These are phyloP conservation scores for Saturnispora gosingensis DNA, from an alignment of 805 yeast species.

Conservation along the genomic window DNA sequence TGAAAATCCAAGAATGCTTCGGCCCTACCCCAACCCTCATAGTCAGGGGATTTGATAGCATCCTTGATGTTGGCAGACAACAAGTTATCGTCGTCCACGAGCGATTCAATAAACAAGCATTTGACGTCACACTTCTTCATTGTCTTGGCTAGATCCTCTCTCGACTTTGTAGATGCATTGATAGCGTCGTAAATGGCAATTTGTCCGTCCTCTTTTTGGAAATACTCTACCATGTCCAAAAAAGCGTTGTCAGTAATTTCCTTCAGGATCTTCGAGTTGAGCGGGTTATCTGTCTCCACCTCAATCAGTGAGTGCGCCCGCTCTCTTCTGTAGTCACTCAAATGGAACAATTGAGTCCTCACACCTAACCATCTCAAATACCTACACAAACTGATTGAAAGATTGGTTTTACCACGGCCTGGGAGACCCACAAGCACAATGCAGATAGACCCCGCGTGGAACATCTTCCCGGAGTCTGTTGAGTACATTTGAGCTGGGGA, in stretches of 20 bases:
- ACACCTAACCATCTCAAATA: slow-evolving; percentile 96
- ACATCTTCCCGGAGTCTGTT: slow-evolving; percentile 84
- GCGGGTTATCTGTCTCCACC: slow-evolving; percentile 56
- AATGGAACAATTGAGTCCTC: slow-evolving; percentile 80
- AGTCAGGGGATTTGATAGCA: slow-evolving; percentile 84
- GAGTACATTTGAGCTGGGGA: slow-evolving; percentile 91
- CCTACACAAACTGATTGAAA: slow-evolving; percentile 84
- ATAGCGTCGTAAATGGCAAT: slow-evolving; percentile 95
- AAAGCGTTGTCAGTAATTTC: slow-evolving; percentile 55
- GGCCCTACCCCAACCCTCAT: slow-evolving; percentile 61
- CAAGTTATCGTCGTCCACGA: slow-evolving; percentile 63
- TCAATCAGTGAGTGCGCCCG: slow-evolving; percentile 25
- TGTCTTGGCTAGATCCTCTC: slow-evolving; percentile 46
- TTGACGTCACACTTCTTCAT: slow-evolving; percentile 57
- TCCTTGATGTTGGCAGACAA: slow-evolving; percentile 71
- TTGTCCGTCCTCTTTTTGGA: slow-evolving; percentile 75
- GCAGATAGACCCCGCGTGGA: slow-evolving; percentile 91
- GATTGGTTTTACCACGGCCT: slow-evolving; percentile 90
- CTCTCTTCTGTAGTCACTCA: slow-evolving; percentile 80
- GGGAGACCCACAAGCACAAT: slow-evolving; percentile 88
- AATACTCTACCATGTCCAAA: slow-evolving; percentile 60
- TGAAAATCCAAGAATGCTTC: slow-evolving; percentile 72
- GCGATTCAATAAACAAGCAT: slow-evolving; percentile 79
- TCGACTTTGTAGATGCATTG: slow-evolving; percentile 65
- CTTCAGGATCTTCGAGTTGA: slow-evolving; percentile 42